Evolutionary conservation across 371 early-diverging fungal species (phyloP).

Genomic region (Phascolomyces articulosus): DNA sequence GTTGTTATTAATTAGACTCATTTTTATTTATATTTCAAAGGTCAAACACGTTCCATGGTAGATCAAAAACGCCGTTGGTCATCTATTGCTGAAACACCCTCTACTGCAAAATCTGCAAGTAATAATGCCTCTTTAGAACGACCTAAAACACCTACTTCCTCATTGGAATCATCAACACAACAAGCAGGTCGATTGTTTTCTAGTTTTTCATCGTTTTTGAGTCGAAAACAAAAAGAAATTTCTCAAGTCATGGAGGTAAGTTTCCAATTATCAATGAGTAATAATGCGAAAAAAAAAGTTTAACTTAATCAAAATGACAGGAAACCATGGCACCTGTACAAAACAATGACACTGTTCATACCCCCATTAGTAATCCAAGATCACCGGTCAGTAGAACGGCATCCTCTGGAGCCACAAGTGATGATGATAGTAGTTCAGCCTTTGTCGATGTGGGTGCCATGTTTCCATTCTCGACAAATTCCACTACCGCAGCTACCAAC

Average conservation of each 20-base stretch:
- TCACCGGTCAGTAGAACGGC: not conserved
- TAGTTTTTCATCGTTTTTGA: conserved; percentile 59
- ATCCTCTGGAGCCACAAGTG: conserved; percentile 14
- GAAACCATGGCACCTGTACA: conserved; percentile 1
- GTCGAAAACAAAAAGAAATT: conserved; percentile 56
- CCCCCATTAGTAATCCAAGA: not conserved
- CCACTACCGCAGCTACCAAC: not conserved
- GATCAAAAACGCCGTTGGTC: conserved; percentile 17
- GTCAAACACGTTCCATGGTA: not conserved
- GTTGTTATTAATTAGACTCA: too few species aligned
- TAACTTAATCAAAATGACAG: too few species aligned
- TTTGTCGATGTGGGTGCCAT: conserved; percentile 44
- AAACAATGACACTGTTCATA: conserved; percentile 11
- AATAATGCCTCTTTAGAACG: too few species aligned
- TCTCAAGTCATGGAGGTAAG: conserved; percentile 50
- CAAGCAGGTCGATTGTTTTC: conserved; percentile 61
- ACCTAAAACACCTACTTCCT: conserved; percentile 9
- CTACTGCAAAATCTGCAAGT: not conserved
- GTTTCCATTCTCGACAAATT: conserved; percentile 29
- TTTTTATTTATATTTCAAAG: not conserved
- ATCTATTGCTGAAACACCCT: not conserved
- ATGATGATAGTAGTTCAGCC: conserved; percentile 33
- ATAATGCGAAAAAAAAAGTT: too few species aligned
- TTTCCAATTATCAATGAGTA: too few species aligned
- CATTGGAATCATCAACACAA: conserved; percentile 52